Base-by-base conservation (phyloP, 352 stramenopile species). In the Pythium rishiriense region DNA sequence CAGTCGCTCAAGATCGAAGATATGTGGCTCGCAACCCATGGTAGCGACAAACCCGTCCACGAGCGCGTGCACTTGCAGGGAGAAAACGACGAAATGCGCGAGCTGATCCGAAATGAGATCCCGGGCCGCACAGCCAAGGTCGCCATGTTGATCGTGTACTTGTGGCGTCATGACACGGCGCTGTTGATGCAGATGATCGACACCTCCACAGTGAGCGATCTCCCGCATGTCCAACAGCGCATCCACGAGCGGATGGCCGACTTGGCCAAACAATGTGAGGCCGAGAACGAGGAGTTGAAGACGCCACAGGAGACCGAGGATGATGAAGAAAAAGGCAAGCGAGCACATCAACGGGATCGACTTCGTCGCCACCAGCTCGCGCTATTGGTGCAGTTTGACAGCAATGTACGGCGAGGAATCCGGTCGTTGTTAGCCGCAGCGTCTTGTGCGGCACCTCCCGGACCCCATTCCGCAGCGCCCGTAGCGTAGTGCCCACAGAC, bases 71-170 rank as follows among this genome's bases (percentile, higher is more conserved):
- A 74, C 24, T 71, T 81, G 29, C 78, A 74, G 28, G 71, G 52
- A 2, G 74, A 85, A 66, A 70, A 85, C 39, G 59, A 77, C 29
- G 76, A 83, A 47, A 41, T 87, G 8, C 64, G 76, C 8, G 49
- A 24, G 28, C 69, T 68, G 22, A 79, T 89, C 35, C 52, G 60
- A 35, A 17, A 31, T 8, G 72, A 86, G 41, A 71, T 73, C 31
- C 29, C 7, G 26, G 60, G 57, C 11, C 69, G 72, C 17, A 73
- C 81, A 56, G 62, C 70, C 19, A 71, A 66, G 19, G 58, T 79
- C 15, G 75, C 75, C 1, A 45, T 69, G 54, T 50, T 85, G n/a
- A 73, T 76, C n/a, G 56, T 35, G n/a, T 69, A 74, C 33, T 41
- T 50, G 12, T 71, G 60, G 60, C 50, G 37, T 14, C 19, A 63